Conservation (phyloP, 2,329 filamentous ascomycete species). For the Fusarium falciforme region DNA sequence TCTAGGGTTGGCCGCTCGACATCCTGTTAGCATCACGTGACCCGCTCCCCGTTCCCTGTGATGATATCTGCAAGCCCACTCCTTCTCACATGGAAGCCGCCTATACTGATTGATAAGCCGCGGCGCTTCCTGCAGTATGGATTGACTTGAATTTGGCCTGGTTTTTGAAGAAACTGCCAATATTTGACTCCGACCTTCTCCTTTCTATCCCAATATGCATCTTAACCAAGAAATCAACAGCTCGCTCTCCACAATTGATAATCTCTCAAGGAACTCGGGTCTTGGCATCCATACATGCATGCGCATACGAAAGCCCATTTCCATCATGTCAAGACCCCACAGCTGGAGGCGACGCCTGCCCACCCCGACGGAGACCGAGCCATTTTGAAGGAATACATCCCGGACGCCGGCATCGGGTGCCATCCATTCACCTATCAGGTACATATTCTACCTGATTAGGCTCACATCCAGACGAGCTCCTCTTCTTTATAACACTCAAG, state of each 20-base stretch:
- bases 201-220: background rate
- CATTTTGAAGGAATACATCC: background rate
- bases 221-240: background rate
- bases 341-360: background rate
- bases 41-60: background rate
- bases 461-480: background rate
- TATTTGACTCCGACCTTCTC: background rate
- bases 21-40: background rate
- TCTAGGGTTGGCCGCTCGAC: background rate
- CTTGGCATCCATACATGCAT: background rate
- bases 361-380: constrained; percentile 8
- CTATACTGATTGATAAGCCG: background rate
- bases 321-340: constrained; percentile 1
- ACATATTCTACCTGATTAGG: background rate
- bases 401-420: background rate
- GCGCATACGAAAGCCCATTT: background rate
- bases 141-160: background rate
- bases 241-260: background rate
- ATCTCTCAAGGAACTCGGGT: background rate
- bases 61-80: background rate
- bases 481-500: background rate
- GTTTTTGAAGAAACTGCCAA: background rate
- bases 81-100: background rate
- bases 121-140: background rate
- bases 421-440: background rate